A percentile compares a stretch with the other conserved stretches of the same genome.
phyloP scores from a whole-genome alignment of 2,329 filamentous ascomycete species.

The Trichoderma asperellum region DNA sequence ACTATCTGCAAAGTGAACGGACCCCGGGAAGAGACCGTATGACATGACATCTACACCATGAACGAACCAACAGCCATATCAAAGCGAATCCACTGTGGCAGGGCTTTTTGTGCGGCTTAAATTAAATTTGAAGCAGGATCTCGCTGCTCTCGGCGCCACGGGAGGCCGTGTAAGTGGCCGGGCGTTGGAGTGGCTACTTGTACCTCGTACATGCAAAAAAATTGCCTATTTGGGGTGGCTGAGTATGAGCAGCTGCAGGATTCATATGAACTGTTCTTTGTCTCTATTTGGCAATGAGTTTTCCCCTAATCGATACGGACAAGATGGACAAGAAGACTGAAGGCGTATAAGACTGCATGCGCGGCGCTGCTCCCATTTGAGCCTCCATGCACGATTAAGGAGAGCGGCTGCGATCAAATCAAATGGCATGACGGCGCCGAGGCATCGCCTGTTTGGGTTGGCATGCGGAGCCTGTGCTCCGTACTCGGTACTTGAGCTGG shows the following conservation, averaged over 20 bases:
- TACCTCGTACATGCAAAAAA: neutral
- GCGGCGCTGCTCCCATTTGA: neutral
- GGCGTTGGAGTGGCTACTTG: neutral
- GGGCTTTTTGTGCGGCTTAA: neutral
- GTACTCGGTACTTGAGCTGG: slow-evolving; percentile 16
- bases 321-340: neutral
- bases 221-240: neutral
- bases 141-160: neutral
- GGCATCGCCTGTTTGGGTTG: neutral
- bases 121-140: neutral
- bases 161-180: slow-evolving; percentile 12
- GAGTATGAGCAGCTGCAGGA: no score
- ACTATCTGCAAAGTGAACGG: neutral
- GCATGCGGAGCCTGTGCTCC: neutral
- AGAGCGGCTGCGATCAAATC: no score
- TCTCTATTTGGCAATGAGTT: neutral
- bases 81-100: neutral
- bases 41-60: no score
- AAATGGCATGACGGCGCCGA: neutral
- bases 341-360: neutral
- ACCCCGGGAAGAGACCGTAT: neutral
- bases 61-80: neutral
- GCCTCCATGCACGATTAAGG: neutral
- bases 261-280: neutral
- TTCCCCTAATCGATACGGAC: neutral